A percentile compares a stretch with the other conserved stretches of the same genome.
phyloP scores from a whole-genome alignment of 108 stramenopile genomes.

The Nitzschia inconspicua region DNA sequence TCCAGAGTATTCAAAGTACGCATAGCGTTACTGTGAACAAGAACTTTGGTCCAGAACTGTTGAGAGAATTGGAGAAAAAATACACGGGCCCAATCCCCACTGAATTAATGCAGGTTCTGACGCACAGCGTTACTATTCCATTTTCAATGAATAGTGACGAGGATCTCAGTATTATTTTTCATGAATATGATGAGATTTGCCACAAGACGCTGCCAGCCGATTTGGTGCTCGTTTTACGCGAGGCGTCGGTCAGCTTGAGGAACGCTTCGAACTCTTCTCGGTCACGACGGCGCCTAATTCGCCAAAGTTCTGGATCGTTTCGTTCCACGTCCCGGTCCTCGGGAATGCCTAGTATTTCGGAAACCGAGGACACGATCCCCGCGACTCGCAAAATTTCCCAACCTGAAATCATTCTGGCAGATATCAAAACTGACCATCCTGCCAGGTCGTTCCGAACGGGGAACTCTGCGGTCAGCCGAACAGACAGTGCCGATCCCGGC shows the following conservation, averaged over 20 bases:
- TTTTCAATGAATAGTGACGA: conserved; percentile 22
- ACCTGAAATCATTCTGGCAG: too few species aligned
- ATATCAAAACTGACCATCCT: too few species aligned
- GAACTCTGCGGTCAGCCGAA: too few species aligned
- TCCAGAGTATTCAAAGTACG: too few species aligned
- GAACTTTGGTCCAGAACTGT: conserved; percentile 1
- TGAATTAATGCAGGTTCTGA: conserved; percentile 3
- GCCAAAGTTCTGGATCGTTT: conserved; percentile 10
- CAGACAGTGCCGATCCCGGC: too few species aligned
- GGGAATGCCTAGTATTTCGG: conserved; percentile 21
- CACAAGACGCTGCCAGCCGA: conserved; percentile 17
- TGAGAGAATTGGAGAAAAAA: neutral
- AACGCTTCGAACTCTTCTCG: neutral
- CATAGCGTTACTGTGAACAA: neutral
- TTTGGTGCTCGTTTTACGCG: conserved; percentile 10
- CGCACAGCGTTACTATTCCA: neutral
- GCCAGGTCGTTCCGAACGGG: too few species aligned
- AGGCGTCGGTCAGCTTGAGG: conserved; percentile 9
- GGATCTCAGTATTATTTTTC: conserved; percentile 9
- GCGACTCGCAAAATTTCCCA: too few species aligned
- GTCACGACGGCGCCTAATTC: conserved; percentile 7
- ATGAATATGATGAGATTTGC: conserved; percentile 18
- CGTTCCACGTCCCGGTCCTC: conserved; percentile 15
- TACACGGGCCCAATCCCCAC: conserved; percentile 1
- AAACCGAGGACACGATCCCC: too few species aligned